Percentiles rank a stretch among this genome's conserved stretches.
These are phyloP conservation scores for Phaeodactylum tricornutum DNA, from an alignment of 108 stramenopile species.

Conservation along the genomic window DNA sequence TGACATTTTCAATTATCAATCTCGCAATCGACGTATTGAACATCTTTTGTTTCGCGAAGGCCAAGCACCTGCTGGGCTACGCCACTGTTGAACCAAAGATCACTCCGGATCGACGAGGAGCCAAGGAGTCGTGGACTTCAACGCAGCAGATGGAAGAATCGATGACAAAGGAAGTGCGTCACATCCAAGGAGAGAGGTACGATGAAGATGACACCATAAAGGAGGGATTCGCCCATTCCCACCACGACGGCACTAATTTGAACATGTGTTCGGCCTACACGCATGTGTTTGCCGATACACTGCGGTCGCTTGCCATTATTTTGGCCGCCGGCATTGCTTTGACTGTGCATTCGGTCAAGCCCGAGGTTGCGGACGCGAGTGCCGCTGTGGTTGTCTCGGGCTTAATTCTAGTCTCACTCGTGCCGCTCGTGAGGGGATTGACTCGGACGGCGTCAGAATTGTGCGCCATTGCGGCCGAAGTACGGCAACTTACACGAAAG, in stretches of 20 bases:
- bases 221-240: too few relatives aligned
- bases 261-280: conserved; percentile 65
- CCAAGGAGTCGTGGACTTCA: too few relatives aligned
- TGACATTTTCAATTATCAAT: conserved; percentile 41
- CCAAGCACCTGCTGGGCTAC: conserved; percentile 43
- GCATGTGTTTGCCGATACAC: conserved; percentile 76
- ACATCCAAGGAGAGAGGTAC: too few relatives aligned
- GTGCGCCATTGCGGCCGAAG: too few relatives aligned
- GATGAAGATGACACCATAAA: too few relatives aligned
- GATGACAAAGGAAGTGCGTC: too few relatives aligned
- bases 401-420: conserved; percentile 45
- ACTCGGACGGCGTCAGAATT: too few relatives aligned
- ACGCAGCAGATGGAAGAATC: too few relatives aligned
- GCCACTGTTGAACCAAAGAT: too few relatives aligned
- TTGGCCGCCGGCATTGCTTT: conserved; percentile 45
- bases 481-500: too few relatives aligned
- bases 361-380: conserved; percentile 49
- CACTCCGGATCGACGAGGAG: too few relatives aligned
- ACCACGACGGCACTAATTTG: neutral
- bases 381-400: conserved; percentile 62
- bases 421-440: conserved; percentile 57
- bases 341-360: conserved; percentile 27
- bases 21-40: conserved; percentile 44
- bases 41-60: conserved; percentile 46
- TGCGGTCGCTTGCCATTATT: conserved; percentile 60